Conservation (phyloP, 495 filamentous ascomycete species). For the Penicillium riverlandense region DNA sequence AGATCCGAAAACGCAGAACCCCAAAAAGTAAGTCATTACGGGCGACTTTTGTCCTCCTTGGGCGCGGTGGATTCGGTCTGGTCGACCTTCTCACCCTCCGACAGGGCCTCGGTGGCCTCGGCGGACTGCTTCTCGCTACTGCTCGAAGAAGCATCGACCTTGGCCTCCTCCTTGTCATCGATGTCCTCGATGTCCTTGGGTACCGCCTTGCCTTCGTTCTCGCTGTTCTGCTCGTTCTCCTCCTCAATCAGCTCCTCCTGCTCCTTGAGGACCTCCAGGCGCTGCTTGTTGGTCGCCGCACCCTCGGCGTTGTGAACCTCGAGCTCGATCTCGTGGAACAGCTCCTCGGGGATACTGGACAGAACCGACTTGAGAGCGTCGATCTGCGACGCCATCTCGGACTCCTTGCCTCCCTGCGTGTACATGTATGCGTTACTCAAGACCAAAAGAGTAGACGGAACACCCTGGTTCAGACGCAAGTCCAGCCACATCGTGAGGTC, state of each 20-base stretch:
- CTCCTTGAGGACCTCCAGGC: constrained; percentile 97
- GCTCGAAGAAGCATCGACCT: constrained; percentile 18
- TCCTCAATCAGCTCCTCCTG: constrained; percentile 98
- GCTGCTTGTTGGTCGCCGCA: constrained; percentile 97
- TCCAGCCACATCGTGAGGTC: constrained; percentile 95
- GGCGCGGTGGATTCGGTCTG: constrained; percentile 14
- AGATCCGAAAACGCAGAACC: background rate
- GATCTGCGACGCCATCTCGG: constrained; percentile 82
- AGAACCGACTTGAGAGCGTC: constrained; percentile 89
- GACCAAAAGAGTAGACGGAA: constrained; percentile 91
- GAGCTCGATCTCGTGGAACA: constrained; percentile 99
- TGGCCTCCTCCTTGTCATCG: constrained; percentile 61
- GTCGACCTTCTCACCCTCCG: constrained; percentile 32
- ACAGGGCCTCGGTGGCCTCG: constrained; percentile 36
- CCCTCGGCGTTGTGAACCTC: constrained; percentile 97
- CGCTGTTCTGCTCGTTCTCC: constrained; percentile 84
- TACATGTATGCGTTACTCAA: constrained; percentile 98
- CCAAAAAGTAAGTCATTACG: constrained; percentile 3
- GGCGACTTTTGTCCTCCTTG: constrained; percentile 25
- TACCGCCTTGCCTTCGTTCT: constrained; percentile 54
- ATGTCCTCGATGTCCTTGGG: constrained; percentile 74
- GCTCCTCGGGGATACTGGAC: constrained; percentile 90
- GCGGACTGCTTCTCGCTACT: constrained; percentile 22
- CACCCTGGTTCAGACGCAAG: constrained; percentile 81
- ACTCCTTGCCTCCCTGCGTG: constrained; percentile 72